phyloP scores from a whole-genome alignment of 148 eudicot genomes.

The Arctostaphylos glauca region DNA sequence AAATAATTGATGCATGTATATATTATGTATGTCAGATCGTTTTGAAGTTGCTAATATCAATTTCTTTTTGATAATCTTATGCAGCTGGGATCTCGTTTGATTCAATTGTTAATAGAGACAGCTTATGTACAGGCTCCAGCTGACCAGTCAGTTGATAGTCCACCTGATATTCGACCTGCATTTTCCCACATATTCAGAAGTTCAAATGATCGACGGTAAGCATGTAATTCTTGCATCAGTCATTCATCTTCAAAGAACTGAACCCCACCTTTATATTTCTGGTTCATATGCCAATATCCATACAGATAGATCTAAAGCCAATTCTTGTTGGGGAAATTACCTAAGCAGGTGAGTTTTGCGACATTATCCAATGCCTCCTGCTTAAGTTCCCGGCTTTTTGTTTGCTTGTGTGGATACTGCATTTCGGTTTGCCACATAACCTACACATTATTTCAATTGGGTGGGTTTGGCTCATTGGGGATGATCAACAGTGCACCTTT shows the following conservation, averaged over 20 bases:
- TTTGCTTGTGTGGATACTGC: not conserved
- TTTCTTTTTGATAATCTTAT: slow-evolving; percentile 24
- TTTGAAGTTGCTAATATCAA: slow-evolving; percentile 13
- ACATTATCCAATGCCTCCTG: not conserved
- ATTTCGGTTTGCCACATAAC: not conserved
- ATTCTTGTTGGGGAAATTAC: not conserved
- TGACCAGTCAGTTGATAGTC: slow-evolving; percentile 57
- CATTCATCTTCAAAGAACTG: slow-evolving; percentile 18
- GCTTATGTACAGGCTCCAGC: slow-evolving; percentile 77
- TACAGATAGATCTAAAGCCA: not conserved
- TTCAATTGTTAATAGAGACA: slow-evolving; percentile 72
- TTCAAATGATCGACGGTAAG: slow-evolving; percentile 62
- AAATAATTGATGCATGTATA: not conserved
- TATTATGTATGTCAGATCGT: not conserved
- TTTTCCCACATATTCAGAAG: slow-evolving; percentile 67
- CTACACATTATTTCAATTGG: too few relatives aligned
- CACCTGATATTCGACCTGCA: slow-evolving; percentile 89
- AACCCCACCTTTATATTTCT: not conserved
- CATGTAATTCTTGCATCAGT: slow-evolving; percentile 17
- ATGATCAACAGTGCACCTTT: not conserved
- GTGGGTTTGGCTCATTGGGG: not conserved
- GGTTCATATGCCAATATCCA: slow-evolving; percentile 13
- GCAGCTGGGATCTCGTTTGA: slow-evolving; percentile 86
- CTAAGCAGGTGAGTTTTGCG: not conserved
- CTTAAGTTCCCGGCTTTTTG: not conserved